phyloP scores from a whole-genome alignment of 1,284 basidiomycete genomes.

The Termitomyces sp. region DNA sequence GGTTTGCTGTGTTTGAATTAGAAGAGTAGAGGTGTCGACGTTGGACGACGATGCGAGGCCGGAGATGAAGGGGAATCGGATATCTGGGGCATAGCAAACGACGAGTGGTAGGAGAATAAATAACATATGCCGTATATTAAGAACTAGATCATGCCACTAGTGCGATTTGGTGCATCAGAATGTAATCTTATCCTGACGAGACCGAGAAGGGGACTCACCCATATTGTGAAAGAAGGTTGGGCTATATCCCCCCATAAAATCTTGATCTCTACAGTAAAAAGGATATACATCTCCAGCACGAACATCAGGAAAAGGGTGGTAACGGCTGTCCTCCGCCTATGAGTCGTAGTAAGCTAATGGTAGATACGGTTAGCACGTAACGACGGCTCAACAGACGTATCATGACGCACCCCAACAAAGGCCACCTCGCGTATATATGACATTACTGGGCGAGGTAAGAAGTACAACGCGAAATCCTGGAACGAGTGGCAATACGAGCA shows the following conservation, averaged over 20 bases:
- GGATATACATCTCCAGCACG: constrained; percentile 49
- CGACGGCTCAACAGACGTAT: constrained; percentile 1
- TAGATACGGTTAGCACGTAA: constrained; percentile 31
- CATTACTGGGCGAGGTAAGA: constrained; percentile 47
- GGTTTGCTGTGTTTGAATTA: constrained; percentile 30
- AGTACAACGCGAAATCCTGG: constrained; percentile 54
- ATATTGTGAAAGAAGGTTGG: constrained; percentile 31
- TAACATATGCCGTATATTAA: constrained; percentile 46
- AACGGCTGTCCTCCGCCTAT: constrained; percentile 45
- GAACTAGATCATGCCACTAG: constrained; percentile 64
- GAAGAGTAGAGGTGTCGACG: constrained; percentile 23
- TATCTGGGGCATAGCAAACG: constrained; percentile 43
- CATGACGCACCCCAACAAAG: constrained; percentile 44
- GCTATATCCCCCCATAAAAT: constrained; percentile 38
- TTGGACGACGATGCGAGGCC: constrained; percentile 29
- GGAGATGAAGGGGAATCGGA: constrained; percentile 46
- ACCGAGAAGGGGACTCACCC: constrained; percentile 39
- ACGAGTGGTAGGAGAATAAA: constrained; percentile 55
- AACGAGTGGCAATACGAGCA: constrained; percentile 59
- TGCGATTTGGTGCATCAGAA: neutral
- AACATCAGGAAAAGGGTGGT: constrained; percentile 43
- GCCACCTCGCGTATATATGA: constrained; percentile 53
- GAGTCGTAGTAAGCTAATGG: constrained; percentile 30
- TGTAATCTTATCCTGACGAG: neutral
- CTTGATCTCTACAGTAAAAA: constrained; percentile 39